These are phyloP conservation scores for Claviceps spartinae DNA, from an alignment of 2,329 filamentous ascomycete species.

Conservation along the genomic window DNA sequence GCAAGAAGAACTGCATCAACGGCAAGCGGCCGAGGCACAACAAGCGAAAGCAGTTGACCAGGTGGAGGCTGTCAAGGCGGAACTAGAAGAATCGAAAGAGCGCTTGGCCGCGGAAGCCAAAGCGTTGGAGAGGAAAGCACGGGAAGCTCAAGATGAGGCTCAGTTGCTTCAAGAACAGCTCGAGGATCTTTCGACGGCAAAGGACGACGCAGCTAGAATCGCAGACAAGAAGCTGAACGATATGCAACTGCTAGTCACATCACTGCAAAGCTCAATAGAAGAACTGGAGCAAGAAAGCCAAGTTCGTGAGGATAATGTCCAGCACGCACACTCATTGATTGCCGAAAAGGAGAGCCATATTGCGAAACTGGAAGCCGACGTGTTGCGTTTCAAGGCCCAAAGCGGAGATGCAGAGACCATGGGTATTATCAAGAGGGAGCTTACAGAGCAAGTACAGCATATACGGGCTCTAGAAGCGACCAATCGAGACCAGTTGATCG, in stretches of 20 bases:
- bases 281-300: conserved; percentile 47
- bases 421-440: conserved; percentile 70
- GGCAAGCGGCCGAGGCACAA: conserved; percentile 45
- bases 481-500: conserved; percentile 64
- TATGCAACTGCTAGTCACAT: conserved; percentile 37
- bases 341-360: conserved; percentile 56
- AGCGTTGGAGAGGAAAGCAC: conserved; percentile 52
- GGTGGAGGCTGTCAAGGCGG: conserved; percentile 34
- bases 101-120: conserved; percentile 41
- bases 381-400: conserved; percentile 72
- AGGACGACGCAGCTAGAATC: conserved; percentile 56
- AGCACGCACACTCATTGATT: conserved; percentile 51
- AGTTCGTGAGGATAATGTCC: conserved; percentile 40
- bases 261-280: conserved; percentile 33
- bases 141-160: conserved; percentile 62
- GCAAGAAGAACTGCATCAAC: conserved; percentile 69
- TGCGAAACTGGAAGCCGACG: conserved; percentile 66
- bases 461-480: conserved; percentile 71
- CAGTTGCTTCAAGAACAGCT: conserved; percentile 65
- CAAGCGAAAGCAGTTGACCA: conserved; percentile 35
- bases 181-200: conserved; percentile 51
- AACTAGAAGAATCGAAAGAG: conserved; percentile 39
- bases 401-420: conserved; percentile 79
- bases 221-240: conserved; percentile 41
- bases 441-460: conserved; percentile 84